Percentiles rank a stretch among this genome's conserved stretches.
Conservation (phyloP, 2,329 filamentous ascomycete species). For the Seiridium cupressi region DNA sequence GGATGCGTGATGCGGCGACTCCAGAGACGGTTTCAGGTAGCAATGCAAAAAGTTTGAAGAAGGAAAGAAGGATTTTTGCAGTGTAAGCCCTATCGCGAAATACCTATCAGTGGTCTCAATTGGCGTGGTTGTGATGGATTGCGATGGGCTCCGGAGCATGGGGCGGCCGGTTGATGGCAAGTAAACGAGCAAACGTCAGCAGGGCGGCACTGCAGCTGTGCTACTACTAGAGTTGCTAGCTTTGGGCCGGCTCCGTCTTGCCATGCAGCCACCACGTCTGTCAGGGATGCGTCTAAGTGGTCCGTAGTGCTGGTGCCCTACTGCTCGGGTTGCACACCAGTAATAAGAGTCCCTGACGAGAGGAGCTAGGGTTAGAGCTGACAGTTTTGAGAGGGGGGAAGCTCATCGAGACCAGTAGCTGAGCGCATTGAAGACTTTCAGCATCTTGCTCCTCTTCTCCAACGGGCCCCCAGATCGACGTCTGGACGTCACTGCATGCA, state of each 20-base stretch:
- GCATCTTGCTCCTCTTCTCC: too few relatives aligned
- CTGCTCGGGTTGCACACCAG: too few relatives aligned
- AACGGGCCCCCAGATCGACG: too few relatives aligned
- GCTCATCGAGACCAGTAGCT: too few relatives aligned
- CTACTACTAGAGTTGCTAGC: neutral
- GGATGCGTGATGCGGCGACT: neutral
- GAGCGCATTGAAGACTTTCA: too few relatives aligned
- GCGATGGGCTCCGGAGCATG: neutral
- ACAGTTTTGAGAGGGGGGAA: too few relatives aligned
- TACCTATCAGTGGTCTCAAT: neutral
- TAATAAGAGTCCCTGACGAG: too few relatives aligned
- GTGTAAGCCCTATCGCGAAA: neutral
- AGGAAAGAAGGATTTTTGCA: neutral
- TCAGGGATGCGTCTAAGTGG: neutral
- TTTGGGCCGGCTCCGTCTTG: neutral
- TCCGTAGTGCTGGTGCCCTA: too few relatives aligned
- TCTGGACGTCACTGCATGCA: too few relatives aligned
- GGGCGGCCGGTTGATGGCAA: neutral
- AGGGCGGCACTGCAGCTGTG: neutral
- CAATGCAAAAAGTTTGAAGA: neutral
- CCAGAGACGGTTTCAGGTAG: neutral
- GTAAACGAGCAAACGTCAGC: neutral
- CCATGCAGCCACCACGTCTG: neutral
- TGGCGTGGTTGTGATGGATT: neutral
- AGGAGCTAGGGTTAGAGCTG: too few relatives aligned